A percentile compares a stretch with the other conserved stretches of the same genome.
phyloP scores from a whole-genome alignment of 495 filamentous ascomycete genomes.

The Tuber melanosporum region DNA sequence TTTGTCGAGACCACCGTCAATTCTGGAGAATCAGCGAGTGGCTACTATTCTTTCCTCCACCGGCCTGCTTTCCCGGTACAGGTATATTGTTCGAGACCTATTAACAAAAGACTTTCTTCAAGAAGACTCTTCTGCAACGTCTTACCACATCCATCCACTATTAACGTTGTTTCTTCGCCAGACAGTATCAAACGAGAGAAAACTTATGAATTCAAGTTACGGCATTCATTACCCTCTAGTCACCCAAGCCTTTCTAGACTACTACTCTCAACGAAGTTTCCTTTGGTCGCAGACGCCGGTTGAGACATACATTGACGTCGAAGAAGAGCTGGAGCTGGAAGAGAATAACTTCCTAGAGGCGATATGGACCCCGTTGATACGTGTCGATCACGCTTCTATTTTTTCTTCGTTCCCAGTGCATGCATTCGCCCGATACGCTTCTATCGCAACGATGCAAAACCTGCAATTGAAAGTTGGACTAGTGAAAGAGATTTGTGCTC shows the following conservation, averaged over 20 bases:
- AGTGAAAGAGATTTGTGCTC: not conserved
- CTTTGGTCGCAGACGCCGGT: conserved; percentile 15
- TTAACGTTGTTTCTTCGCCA: conserved; percentile 22
- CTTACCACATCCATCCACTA: conserved; percentile 26
- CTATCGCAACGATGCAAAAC: conserved; percentile 11
- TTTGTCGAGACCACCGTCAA: conserved; percentile 1
- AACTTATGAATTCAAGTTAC: not conserved
- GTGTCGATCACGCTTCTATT: conserved; percentile 6
- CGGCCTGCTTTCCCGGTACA: conserved; percentile 17
- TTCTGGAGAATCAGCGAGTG: conserved; percentile 5
- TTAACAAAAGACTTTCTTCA: conserved; percentile 20
- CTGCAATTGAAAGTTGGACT: conserved; percentile 3
- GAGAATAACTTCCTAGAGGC: conserved; percentile 33
- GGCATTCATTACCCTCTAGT: conserved; percentile 8
- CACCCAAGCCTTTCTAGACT: conserved; percentile 21
- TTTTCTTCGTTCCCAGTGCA: conserved; percentile 24
- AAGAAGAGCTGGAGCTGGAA: conserved; percentile 24
- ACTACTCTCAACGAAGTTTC: conserved; percentile 19
- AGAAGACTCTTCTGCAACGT: conserved; percentile 11
- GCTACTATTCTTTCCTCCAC: conserved; percentile 16
- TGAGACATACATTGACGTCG: conserved; percentile 11
- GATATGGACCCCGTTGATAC: conserved; percentile 16
- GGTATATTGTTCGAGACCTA: conserved; percentile 18
- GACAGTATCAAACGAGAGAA: conserved; percentile 6
- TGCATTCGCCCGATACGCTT: conserved; percentile 18